Evolutionary conservation across 805 yeast species (phyloP).

Genomic region (Lipomyces mesembrius): DNA sequence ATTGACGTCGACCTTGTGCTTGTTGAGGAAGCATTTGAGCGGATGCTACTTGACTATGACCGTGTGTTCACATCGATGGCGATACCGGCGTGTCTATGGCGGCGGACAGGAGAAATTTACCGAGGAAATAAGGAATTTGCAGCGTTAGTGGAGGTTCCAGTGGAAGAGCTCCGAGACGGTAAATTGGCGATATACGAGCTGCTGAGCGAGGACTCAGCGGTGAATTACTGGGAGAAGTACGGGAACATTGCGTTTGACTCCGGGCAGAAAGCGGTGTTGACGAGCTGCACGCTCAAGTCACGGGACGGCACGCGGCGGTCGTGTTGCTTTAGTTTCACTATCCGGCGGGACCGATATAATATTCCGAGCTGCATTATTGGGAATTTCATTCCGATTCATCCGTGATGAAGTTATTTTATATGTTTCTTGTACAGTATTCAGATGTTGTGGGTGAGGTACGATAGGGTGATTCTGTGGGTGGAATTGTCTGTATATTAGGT

Average conservation of each 20-base stretch:
- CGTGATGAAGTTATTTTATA: conserved; percentile 32
- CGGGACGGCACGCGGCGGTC: conserved; percentile 80
- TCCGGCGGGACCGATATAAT: conserved; percentile 87
- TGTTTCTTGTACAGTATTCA: not conserved
- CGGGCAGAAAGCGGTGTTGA: conserved; percentile 91
- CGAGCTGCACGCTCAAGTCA: conserved; percentile 85
- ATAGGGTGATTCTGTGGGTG: not conserved
- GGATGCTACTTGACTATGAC: conserved; percentile 91
- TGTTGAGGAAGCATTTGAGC: conserved; percentile 92
- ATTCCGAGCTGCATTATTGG: conserved; percentile 97
- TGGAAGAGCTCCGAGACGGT: conserved; percentile 91
- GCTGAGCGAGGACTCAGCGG: conserved; percentile 95
- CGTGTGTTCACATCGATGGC: conserved; percentile 97
- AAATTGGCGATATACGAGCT: conserved; percentile 88
- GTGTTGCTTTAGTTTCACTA: conserved; percentile 94
- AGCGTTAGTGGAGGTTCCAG: conserved; percentile 81
- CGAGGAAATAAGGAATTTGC: conserved; percentile 97
- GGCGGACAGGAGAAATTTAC: conserved; percentile 95
- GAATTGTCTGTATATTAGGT: not conserved
- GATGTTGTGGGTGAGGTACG: not conserved
- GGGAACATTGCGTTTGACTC: conserved; percentile 96
- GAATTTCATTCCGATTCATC: conserved; percentile 80
- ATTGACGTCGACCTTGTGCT: conserved; percentile 89
- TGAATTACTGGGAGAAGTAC: conserved; percentile 96
- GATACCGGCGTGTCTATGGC: conserved; percentile 95